A percentile compares a stretch with the other conserved stretches of the same genome.
Evolutionary conservation across 2,329 filamentous ascomycete species (phyloP).

Genomic region (Ceratocystis colombiana): DNA sequence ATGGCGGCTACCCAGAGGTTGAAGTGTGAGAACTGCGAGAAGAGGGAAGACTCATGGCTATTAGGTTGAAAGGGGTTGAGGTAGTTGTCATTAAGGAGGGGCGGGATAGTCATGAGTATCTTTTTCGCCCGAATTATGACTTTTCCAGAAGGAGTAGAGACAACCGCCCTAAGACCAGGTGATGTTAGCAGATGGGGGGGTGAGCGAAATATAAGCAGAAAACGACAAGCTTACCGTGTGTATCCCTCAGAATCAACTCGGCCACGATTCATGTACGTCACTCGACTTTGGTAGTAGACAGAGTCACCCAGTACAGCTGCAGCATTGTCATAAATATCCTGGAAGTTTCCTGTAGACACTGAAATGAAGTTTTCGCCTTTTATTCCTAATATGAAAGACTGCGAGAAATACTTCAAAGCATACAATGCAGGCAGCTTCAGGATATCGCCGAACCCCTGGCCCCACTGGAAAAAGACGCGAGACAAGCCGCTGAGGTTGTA

Average conservation of each 20-base stretch:
- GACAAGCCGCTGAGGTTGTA: slow-evolving; percentile 35
- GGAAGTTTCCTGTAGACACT: slow-evolving; percentile 72
- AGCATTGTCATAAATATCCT: slow-evolving; percentile 78
- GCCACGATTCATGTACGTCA: slow-evolving; percentile 89
- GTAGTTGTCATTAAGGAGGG: slow-evolving; percentile 52
- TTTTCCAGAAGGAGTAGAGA: slow-evolving; percentile 52
- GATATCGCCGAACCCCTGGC: slow-evolving; percentile 36
- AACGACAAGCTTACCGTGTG: slow-evolving; percentile 63
- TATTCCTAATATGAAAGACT: slow-evolving; percentile 46
- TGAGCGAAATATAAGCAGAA: slow-evolving; percentile 48
- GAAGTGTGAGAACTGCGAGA: slow-evolving; percentile 18
- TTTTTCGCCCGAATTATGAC: slow-evolving; percentile 68
- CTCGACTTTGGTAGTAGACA: slow-evolving; percentile 84
- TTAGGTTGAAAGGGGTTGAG: slow-evolving; percentile 27
- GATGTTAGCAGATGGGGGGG: slow-evolving; percentile 71
- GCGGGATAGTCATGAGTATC: slow-evolving; percentile 66
- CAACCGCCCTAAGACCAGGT: slow-evolving; percentile 70
- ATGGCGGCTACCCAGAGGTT: slow-evolving; percentile 13
- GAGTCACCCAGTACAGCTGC: slow-evolving; percentile 68
- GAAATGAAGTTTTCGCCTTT: slow-evolving; percentile 83
- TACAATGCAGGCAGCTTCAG: slow-evolving; percentile 35
- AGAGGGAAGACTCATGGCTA: slow-evolving; percentile 24
- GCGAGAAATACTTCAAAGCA: slow-evolving; percentile 33
- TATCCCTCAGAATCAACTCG: slow-evolving; percentile 60
- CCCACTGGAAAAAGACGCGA: slow-evolving; percentile 31